Evolutionary conservation across 345 rosid genomes (phyloP).

Genomic region (Raphanus sativus): DNA sequence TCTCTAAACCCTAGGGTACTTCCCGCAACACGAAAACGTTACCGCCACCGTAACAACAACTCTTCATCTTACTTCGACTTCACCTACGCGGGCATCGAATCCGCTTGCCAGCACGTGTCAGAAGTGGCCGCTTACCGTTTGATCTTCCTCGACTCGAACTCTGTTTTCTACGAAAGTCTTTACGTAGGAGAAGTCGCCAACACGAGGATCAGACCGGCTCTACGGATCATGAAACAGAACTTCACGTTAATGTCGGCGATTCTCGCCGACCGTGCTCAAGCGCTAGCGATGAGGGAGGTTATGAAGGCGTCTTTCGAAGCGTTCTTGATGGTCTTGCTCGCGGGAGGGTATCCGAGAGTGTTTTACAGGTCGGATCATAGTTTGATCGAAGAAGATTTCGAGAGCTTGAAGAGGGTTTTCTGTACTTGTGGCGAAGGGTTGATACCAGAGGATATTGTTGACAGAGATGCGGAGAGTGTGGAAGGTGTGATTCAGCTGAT

Average conservation of each 20-base stretch:
- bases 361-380: conserved; percentile 58
- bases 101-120: conserved; percentile 80
- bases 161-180: conserved; percentile 68
- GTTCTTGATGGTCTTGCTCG: conserved; percentile 80
- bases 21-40: conserved; percentile 44
- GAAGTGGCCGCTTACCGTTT: conserved; percentile 89
- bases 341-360: conserved; percentile 62
- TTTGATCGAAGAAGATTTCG: conserved; percentile 68
- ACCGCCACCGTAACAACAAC: conserved; percentile 36
- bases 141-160: conserved; percentile 71
- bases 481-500: conserved; percentile 72
- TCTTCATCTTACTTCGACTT: conserved; percentile 59
- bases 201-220: conserved; percentile 58
- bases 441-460: conserved; percentile 62
- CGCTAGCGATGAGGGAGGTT: conserved; percentile 71
- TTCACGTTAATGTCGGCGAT: conserved; percentile 68
- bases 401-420: conserved; percentile 60
- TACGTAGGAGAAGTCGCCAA: conserved; percentile 61
- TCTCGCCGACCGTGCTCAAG: conserved; percentile 68
- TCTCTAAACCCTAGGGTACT: conserved; percentile 60
- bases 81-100: conserved; percentile 54
- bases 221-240: conserved; percentile 72
- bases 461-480: conserved; percentile 66
- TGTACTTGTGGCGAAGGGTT: conserved; percentile 77
- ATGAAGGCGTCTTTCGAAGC: conserved; percentile 81